A percentile compares a stretch with the other conserved stretches of the same genome.
Evolutionary conservation across 257 asterid species (phyloP).

Genomic region (Gentiana straminea): DNA sequence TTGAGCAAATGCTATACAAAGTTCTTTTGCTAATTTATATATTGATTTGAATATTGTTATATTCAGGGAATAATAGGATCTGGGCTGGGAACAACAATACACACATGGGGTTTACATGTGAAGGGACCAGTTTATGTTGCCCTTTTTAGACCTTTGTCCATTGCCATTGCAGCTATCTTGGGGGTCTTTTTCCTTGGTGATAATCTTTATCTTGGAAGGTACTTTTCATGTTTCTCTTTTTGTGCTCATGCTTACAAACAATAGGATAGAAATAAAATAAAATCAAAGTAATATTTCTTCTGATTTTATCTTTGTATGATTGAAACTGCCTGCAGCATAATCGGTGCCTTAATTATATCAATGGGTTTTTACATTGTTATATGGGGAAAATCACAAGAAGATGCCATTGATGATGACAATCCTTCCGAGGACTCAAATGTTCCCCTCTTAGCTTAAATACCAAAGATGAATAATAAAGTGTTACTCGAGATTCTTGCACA

Average conservation of each 20-base stretch:
- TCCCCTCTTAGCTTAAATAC: neutral
- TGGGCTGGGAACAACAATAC: conserved; percentile 4
- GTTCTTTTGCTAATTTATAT: too few relatives aligned
- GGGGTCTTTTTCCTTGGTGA: conserved; percentile 20
- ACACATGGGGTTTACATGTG: conserved; percentile 17
- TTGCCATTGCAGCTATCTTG: conserved; percentile 17
- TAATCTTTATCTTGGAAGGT: conserved; percentile 18
- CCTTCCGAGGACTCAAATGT: neutral
- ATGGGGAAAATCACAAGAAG: conserved; percentile 20
- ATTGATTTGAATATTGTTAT: neutral
- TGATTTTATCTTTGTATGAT: too few relatives aligned
- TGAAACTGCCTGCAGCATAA: conserved; percentile 7
- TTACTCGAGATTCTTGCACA: too few relatives aligned
- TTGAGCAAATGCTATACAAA: too few relatives aligned
- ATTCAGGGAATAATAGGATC: conserved; percentile 13
- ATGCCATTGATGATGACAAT: neutral
- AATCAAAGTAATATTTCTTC: too few relatives aligned
- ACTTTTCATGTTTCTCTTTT: neutral
- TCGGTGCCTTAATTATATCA: conserved; percentile 16
- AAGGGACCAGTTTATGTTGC: conserved; percentile 23
- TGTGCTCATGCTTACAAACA: too few relatives aligned
- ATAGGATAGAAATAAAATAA: too few relatives aligned
- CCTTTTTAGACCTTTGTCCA: conserved; percentile 19
- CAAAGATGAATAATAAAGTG: too few relatives aligned
- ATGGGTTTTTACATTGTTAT: conserved; percentile 20